These are phyloP conservation scores for Rhododendron henanense DNA, from an alignment of 148 eudicot species.

Conservation along the genomic window DNA sequence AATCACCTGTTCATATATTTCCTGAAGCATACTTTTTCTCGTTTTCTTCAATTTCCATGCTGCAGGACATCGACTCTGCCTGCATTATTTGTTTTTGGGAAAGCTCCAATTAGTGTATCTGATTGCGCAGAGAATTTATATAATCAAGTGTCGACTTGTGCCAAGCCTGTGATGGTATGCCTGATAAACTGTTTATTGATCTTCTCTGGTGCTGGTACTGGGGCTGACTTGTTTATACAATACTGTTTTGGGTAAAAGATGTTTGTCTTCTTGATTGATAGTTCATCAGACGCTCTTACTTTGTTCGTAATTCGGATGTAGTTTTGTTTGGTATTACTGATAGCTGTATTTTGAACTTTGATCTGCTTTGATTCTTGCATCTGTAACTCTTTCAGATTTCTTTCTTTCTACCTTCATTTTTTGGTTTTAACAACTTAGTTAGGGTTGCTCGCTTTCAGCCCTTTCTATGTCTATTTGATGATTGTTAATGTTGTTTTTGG, in stretches of 20 bases:
- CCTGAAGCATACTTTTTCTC: background rate
- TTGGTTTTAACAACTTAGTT: background rate
- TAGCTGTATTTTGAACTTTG: background rate
- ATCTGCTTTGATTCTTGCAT: background rate
- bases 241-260: background rate
- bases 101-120: constrained; percentile 48
- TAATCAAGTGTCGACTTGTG: constrained; percentile 27
- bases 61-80: constrained; percentile 83
- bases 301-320: background rate
- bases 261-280: background rate
- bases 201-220: background rate
- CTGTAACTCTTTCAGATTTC: background rate
- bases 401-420: background rate
- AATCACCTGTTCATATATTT: background rate
- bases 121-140: constrained; percentile 47
- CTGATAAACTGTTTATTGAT: background rate
- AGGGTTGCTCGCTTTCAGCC: background rate
- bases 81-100: constrained; percentile 77
- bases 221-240: background rate
- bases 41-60: background rate
- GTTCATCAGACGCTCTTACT: background rate
- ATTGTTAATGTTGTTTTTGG: background rate
- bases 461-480: background rate
- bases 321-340: background rate
- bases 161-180: constrained; percentile 69